Evolutionary conservation across 257 asterid genomes (phyloP), one percentile per base, ranked within the genome.

Genomic region (Leonotis leonurus): DNA sequence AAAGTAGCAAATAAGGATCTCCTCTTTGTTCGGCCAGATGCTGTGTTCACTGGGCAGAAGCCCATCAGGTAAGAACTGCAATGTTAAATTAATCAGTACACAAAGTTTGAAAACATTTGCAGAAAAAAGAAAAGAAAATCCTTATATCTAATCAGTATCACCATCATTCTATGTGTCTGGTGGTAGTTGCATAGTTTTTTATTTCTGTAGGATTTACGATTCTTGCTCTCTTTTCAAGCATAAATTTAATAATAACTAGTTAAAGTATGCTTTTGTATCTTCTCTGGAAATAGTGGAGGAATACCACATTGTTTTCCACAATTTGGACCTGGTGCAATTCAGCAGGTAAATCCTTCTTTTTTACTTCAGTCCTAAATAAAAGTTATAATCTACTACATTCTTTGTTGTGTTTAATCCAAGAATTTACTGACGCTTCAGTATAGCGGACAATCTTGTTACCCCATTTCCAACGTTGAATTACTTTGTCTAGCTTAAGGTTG

Each of bases 241-340:
- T 57, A 43, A 37, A 27, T 67, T 62, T 64, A 64, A 53, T 32
- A 60, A 11, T 33, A 50, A 29, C 41, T 50, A 41, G 53, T 69
- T 22, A 30, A 30, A 73, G 53, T 51, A 35, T 53, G 39, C 27
- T 3, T 52, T 73, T 44, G 46, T 66, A 24, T 73, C 70, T 71
- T 70, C 68, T 20, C 40, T 68, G 62, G 76, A 48, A 32, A 69
- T 60, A 93, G 99, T 79, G 99, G 97, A 71, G 99, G 97, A 76
- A 77, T 93, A 70, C 99, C 99, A 13, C 99, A 93, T 69, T 93
- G 99, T 76, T 93, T 93, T 78, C 99, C 99, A n/a, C 99, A 93
- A 78, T 93, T 93, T 76, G 99, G 99, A 62, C 99, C 99, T 30
- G 99, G 99, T 14, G 62, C 74, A 45, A 80, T 93, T 12, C 99